Conservation (phyloP, 345 rosid genomes). For the Turritis glabra region DNA sequence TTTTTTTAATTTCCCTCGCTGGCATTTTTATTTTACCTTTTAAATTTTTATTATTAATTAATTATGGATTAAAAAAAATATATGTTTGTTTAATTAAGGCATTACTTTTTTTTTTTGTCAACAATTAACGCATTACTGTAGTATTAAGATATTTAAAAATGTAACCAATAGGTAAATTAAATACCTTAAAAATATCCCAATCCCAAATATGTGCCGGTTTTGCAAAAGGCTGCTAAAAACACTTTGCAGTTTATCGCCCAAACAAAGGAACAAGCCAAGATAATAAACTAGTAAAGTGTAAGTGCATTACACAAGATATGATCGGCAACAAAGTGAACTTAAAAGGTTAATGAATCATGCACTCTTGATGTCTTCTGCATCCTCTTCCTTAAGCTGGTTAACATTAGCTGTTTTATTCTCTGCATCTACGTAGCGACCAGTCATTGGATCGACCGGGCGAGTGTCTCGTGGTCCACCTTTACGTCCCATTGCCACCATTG, state of each 20-base stretch:
- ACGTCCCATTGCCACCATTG: constrained; percentile 82
- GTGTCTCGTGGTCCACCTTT: constrained; percentile 76
- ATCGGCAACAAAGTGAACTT: constrained; percentile 4
- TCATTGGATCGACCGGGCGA: constrained; percentile 78
- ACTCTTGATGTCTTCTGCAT: constrained; percentile 14
- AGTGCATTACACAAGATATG: not conserved
- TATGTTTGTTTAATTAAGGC: no score
- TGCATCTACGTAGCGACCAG: constrained; percentile 53
- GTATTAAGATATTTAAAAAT: no score
- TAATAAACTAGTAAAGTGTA: not conserved
- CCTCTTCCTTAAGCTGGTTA: constrained; percentile 36
- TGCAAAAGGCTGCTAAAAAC: constrained; percentile 15
- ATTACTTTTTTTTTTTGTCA: no score
- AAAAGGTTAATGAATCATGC: constrained; percentile 14
- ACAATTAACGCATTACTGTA: no score
- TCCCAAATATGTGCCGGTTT: constrained; percentile 24
- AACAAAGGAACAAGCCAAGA: not conserved
- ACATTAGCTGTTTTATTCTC: constrained; percentile 39
- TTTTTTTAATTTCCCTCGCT: constrained; percentile 33
- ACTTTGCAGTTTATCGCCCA: constrained; percentile 11
- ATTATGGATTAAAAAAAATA: no score
- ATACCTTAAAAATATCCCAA: not conserved
- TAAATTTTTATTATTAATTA: not conserved
- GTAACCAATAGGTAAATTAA: no score
- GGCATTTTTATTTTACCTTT: constrained; percentile 20